Evolutionary conservation across 352 stramenopile genomes (phyloP).

Genomic region (Elongisporangium undulatum): DNA sequence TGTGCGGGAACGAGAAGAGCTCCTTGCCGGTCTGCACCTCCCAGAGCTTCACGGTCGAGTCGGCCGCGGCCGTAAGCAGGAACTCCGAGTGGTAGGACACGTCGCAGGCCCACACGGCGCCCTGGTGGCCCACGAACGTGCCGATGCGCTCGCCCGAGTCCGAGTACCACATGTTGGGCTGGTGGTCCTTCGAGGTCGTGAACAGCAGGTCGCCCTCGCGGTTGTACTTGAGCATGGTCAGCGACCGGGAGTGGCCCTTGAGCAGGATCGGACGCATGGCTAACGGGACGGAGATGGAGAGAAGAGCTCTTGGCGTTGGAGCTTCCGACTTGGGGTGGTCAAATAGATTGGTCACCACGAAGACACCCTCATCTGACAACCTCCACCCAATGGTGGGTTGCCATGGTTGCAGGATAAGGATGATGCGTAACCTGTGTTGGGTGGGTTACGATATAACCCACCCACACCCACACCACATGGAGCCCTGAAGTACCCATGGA

Average conservation of each 20-base stretch:
- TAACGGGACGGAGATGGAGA: background rate
- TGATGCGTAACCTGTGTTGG: too few species aligned
- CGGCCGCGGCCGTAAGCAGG: constrained; percentile 95
- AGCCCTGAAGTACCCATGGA: too few species aligned
- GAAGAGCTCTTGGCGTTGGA: background rate
- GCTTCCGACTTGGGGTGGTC: background rate
- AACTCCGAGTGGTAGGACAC: constrained; percentile 90
- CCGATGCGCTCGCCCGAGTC: constrained; percentile 94
- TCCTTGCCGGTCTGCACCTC: constrained; percentile 88
- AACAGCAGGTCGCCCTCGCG: constrained; percentile 98
- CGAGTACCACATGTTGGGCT: constrained; percentile 96
- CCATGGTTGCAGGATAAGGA: too few species aligned
- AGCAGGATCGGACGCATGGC: constrained; percentile 96
- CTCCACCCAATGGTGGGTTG: too few species aligned
- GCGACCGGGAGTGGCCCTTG: constrained; percentile 98
- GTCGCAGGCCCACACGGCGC: constrained; percentile 97
- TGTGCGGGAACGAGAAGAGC: constrained; percentile 84
- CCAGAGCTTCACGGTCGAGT: constrained; percentile 92
- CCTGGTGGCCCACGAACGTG: constrained; percentile 96
- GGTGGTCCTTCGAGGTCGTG: constrained; percentile 94
- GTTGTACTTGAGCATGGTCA: constrained; percentile 99
- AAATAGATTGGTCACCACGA: background rate
- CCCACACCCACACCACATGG: too few species aligned
- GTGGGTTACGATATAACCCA: too few species aligned
- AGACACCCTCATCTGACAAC: background rate